Base-by-base conservation (phyloP, 2,329 filamentous ascomycete species). In the Trichoderma simmonsii region DNA sequence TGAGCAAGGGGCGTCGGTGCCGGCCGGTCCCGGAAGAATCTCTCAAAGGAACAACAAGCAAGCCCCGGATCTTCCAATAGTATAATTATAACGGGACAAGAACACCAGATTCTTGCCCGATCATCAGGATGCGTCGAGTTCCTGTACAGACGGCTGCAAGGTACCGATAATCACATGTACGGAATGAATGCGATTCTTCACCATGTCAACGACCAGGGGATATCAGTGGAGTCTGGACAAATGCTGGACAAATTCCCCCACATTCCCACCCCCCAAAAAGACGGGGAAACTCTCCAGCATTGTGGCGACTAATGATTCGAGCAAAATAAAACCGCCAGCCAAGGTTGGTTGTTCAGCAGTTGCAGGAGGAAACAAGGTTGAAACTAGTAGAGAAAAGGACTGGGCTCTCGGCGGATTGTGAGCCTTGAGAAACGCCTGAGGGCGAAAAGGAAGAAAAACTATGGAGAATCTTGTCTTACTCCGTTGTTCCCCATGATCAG, bases 181-280 rank as follows among this genome's bases (percentile, higher is more conserved):
- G 39, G 15, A n/a, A 43, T 18, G 39, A n/a, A 43, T 43, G 39
- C 39, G 48, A 54, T 24, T 24, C n/a, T 54, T 54, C 48, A 54
- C 48, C 48, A 54, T 54, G 48, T 54, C 48, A 7, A 54, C 3
- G 43, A 43, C 39, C 18, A 2, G 48, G 48, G 48, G 48, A 54
- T 54, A 54, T 24, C 48, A 54, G 64, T 67, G 64, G 51, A 67
- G 64, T 64, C 61, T 51, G 30, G 30, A 63, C 63, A n/a, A 14
- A 56, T 18, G 39, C 39, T 43, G 26, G 61, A 18, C 26, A 43
- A 63, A 64, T 30, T 66, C 63, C 63, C 63, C 63, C 63, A 66
- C 63, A 66, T 34, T 32, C n/a, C 14, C 6, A 24, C n/a, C 48
- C 63, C 63, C 63, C 63, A 11, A 67, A 57, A 43, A 57, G 64